Conservation (phyloP, 306 rosid genomes). For the Alnus rubra region DNA sequence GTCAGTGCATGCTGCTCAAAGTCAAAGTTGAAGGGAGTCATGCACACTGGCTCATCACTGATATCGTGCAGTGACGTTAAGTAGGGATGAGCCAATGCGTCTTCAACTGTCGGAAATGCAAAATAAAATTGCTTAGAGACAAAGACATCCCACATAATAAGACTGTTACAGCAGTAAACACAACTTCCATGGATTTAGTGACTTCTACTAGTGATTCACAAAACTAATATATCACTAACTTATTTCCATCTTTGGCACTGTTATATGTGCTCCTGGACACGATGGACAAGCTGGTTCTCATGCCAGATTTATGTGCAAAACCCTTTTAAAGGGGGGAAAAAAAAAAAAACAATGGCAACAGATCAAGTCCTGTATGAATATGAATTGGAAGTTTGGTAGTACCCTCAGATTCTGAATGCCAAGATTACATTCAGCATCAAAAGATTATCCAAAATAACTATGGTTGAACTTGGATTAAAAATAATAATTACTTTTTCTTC, state of each 20-base stretch:
- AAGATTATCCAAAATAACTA: not conserved
- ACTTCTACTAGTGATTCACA: not conserved
- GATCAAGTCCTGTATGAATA: not conserved
- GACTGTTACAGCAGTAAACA: not conserved
- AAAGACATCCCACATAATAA: not conserved
- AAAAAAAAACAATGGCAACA: not conserved
- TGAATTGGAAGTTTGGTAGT: not conserved
- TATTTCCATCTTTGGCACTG: not conserved
- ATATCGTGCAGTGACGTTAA: slow-evolving; percentile 93
- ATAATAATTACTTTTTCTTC: too few species aligned
- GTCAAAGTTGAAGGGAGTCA: slow-evolving; percentile 93
- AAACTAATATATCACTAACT: not conserved
- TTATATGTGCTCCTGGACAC: not conserved
- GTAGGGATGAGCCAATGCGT: slow-evolving; percentile 92
- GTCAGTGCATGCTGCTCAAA: slow-evolving; percentile 93
- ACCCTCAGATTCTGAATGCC: not conserved
- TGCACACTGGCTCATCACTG: slow-evolving; percentile 96
- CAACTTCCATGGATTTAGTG: not conserved
- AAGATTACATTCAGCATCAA: not conserved
- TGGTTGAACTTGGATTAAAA: not conserved
- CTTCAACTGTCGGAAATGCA: slow-evolving; percentile 65
- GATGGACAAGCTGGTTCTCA: not conserved
- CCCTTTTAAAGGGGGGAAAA: too few species aligned
- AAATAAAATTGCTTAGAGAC: not conserved
- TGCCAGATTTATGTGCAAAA: not conserved